Evolutionary conservation across 495 filamentous ascomycete species (phyloP).

Genomic region (Choiromyces venosus): DNA sequence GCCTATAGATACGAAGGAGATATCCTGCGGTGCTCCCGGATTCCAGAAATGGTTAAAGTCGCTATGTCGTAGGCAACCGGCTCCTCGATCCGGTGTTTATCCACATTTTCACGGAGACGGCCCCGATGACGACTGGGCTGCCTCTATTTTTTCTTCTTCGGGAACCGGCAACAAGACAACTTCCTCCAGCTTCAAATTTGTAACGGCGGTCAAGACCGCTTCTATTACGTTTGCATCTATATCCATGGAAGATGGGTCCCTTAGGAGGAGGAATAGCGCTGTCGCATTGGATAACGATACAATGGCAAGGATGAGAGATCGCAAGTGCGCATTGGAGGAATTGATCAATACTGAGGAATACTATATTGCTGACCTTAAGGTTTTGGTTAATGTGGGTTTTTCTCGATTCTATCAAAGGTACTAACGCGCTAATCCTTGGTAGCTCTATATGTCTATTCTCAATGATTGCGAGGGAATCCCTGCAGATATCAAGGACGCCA

Average conservation of each 20-base stretch:
- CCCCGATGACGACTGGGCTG: conserved; percentile 3
- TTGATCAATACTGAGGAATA: conserved; percentile 78
- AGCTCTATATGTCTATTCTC: conserved; percentile 52
- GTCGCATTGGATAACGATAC: conserved; percentile 66
- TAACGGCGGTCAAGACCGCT: conserved; percentile 70
- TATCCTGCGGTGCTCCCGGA: conserved; percentile 33
- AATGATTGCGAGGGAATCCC: conserved; percentile 44
- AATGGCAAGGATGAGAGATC: conserved; percentile 62
- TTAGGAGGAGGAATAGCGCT: conserved; percentile 53
- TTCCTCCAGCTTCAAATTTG: conserved; percentile 69
- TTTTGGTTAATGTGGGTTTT: conserved; percentile 68
- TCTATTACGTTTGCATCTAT: conserved; percentile 65
- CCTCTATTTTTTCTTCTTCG: conserved; percentile 29
- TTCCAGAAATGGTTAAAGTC: conserved; percentile 58
- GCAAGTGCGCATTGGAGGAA: conserved; percentile 75
- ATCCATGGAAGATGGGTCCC: conserved; percentile 55
- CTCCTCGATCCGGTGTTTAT: conserved; percentile 43
- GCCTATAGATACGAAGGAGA: conserved; percentile 9
- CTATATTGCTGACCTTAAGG: conserved; percentile 80
- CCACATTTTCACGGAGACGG: conserved; percentile 19
- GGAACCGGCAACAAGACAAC: conserved; percentile 51
- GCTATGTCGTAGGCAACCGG: conserved; percentile 49
- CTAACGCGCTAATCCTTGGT: conserved; percentile 22
- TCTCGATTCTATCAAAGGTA: conserved; percentile 5
- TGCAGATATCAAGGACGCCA: conserved; percentile 53